A percentile compares a stretch with the other conserved stretches of the same genome.
Evolutionary conservation across 202 grass and related monocot species (phyloP).

Genomic region (Panicum hallii): DNA sequence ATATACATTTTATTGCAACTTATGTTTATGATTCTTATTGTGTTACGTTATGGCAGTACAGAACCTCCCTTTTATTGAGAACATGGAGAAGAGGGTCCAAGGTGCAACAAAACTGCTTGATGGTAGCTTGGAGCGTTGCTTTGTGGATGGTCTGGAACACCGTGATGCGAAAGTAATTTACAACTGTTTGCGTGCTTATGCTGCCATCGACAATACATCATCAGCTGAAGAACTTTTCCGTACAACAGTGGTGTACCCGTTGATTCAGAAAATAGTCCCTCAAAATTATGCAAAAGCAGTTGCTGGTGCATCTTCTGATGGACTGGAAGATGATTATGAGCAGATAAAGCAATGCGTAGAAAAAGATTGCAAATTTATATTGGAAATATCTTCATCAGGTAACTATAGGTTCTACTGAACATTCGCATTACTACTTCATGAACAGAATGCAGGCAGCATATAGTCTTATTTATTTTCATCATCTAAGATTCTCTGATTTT

Average conservation of each 20-base stretch:
- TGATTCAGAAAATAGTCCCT: slow-evolving; percentile 86
- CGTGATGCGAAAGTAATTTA: slow-evolving; percentile 82
- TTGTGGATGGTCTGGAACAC: slow-evolving; percentile 80
- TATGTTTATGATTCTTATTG: slow-evolving; percentile 66
- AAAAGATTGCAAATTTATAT: slow-evolving; percentile 95
- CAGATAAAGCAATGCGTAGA: slow-evolving; percentile 76
- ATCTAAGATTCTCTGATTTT: slow-evolving; percentile 39
- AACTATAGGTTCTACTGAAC: slow-evolving; percentile 27
- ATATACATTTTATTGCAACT: slow-evolving; percentile 5
- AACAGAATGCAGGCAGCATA: background rate
- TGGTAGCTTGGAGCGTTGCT: slow-evolving; percentile 83
- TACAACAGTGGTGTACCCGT: slow-evolving; percentile 72
- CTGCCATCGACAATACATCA: slow-evolving; percentile 93
- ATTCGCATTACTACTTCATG: background rate
- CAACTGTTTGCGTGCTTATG: slow-evolving; percentile 96
- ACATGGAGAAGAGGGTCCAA: slow-evolving; percentile 99
- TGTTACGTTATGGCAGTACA: slow-evolving; percentile 85
- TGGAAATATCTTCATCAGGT: slow-evolving; percentile 95
- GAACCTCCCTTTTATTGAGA: slow-evolving; percentile 98
- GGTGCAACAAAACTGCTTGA: slow-evolving; percentile 81
- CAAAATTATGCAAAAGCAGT: slow-evolving; percentile 66
- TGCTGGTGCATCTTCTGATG: slow-evolving; percentile 65
- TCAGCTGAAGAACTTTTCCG: slow-evolving; percentile 93
- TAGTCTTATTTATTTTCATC: slow-evolving; percentile 13
- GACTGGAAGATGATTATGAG: slow-evolving; percentile 81